phyloP scores from a whole-genome alignment of 129 eudicot genomes.

The Artemisia annua region DNA sequence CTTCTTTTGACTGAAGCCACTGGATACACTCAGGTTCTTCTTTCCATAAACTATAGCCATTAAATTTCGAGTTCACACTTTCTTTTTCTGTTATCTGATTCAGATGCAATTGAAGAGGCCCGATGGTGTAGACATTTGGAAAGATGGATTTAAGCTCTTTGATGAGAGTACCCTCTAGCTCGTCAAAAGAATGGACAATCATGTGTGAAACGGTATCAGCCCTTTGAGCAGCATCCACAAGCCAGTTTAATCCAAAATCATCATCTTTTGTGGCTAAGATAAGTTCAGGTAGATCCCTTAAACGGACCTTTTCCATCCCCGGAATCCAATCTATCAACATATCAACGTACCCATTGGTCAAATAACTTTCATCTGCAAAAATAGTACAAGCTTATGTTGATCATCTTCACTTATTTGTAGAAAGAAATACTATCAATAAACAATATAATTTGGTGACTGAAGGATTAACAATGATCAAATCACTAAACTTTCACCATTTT shows the following conservation, averaged over 20 bases:
- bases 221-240: conserved; percentile 9
- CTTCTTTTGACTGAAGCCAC: conserved; percentile 36
- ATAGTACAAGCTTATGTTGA: neutral
- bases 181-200: conserved; percentile 29
- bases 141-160: conserved; percentile 21
- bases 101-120: conserved; percentile 29
- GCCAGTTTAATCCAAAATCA: conserved; percentile 1
- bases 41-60: conserved; percentile 34
- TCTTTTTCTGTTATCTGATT: conserved; percentile 7
- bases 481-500: too few species aligned
- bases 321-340: conserved; percentile 25
- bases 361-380: conserved; percentile 28
- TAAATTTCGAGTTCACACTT: neutral
- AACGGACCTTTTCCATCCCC: conserved; percentile 31
- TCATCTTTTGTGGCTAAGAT: conserved; percentile 7
- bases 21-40: conserved; percentile 35
- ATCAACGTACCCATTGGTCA: conserved; percentile 28
- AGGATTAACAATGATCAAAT: too few species aligned
- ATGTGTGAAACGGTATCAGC: conserved; percentile 23
- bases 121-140: conserved; percentile 22
- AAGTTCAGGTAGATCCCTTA: conserved; percentile 30
- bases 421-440: neutral
- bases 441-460: neutral
- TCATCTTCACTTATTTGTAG: too few species aligned
- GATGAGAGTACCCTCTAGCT: conserved; percentile 24